Percentiles rank a stretch among this genome's conserved stretches.
Evolutionary conservation across 441 rosid genomes (phyloP).

Genomic region (Eutrema salsugineum): DNA sequence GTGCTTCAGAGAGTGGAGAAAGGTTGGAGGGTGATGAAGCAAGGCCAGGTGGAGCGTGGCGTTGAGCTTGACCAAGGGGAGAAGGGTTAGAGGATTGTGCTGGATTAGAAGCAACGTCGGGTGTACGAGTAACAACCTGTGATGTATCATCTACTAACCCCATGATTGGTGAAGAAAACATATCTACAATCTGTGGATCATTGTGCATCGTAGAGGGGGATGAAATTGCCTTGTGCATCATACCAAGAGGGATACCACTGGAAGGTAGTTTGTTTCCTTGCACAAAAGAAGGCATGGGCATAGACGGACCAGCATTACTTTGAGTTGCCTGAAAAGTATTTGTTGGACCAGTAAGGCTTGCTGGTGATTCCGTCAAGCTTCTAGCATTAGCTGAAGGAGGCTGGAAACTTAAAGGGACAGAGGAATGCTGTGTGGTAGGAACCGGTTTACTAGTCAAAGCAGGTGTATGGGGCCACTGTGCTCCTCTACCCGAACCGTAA

Average conservation of each 20-base stretch:
- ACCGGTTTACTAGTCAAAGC: slow-evolving; percentile 34
- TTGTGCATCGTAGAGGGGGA: slow-evolving; percentile 25
- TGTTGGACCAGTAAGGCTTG: slow-evolving; percentile 12
- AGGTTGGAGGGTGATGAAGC: slow-evolving; percentile 8
- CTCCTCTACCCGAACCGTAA: slow-evolving; percentile 31
- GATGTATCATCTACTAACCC: slow-evolving; percentile 36
- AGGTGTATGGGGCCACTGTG: slow-evolving; percentile 40
- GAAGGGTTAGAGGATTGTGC: slow-evolving; percentile 22
- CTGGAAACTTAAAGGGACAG: slow-evolving; percentile 21
- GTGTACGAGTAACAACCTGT: slow-evolving; percentile 28
- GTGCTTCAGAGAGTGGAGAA: slow-evolving; percentile 14
- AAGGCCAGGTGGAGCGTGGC: slow-evolving; percentile 17
- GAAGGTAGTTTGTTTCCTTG: slow-evolving; percentile 34
- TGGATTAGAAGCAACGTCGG: slow-evolving; percentile 22
- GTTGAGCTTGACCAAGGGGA: slow-evolving; percentile 23
- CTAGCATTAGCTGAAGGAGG: slow-evolving; percentile 10
- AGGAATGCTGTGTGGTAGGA: slow-evolving; percentile 23
- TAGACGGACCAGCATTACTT: slow-evolving; percentile 27
- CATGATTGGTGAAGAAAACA: slow-evolving; percentile 29
- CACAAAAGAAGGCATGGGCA: slow-evolving; percentile 34
- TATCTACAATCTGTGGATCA: slow-evolving; percentile 8
- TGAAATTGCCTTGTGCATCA: slow-evolving; percentile 22
- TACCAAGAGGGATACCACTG: slow-evolving; percentile 21
- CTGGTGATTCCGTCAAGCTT: slow-evolving; percentile 27
- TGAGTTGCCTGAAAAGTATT: slow-evolving; percentile 1